phyloP scores from a whole-genome alignment of 768 basidiomycete species.

The Clitopilus passeckerianus region DNA sequence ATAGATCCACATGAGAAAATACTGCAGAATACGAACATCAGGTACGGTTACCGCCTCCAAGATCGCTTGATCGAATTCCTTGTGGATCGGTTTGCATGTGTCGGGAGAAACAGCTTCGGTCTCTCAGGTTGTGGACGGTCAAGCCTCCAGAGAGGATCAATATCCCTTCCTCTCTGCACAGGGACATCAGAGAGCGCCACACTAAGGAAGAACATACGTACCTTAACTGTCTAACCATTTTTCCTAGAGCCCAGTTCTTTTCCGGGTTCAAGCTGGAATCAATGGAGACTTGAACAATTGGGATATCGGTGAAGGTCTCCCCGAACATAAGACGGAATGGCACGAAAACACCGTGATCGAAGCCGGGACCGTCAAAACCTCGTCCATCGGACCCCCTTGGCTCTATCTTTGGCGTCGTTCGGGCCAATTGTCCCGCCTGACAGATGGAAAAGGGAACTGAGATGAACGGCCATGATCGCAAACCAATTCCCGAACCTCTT shows the following conservation, averaged over 20 bases:
- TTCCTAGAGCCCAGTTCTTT: conserved; percentile 61
- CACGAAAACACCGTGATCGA: conserved; percentile 79
- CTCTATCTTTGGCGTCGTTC: conserved; percentile 44
- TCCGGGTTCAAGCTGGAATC: conserved; percentile 54
- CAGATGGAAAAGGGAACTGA: neutral
- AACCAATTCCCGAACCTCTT: conserved; percentile 30
- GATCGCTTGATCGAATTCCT: conserved; percentile 56
- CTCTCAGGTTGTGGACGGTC: conserved; percentile 61
- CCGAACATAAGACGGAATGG: conserved; percentile 81
- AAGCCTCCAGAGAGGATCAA: conserved; percentile 70
- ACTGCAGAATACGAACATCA: conserved; percentile 35
- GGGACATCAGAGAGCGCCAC: neutral
- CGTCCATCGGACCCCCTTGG: conserved; percentile 61
- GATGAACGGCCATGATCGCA: neutral
- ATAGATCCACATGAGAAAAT: neutral
- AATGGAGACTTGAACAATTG: conserved; percentile 69
- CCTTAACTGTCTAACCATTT: conserved; percentile 56
- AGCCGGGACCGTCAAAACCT: conserved; percentile 57
- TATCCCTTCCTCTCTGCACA: conserved; percentile 54
- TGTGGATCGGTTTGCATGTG: conserved; percentile 41
- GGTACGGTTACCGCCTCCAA: conserved; percentile 44
- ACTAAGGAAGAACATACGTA: conserved; percentile 12
- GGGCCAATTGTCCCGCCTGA: conserved; percentile 47
- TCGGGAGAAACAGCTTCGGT: conserved; percentile 45
- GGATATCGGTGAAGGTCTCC: conserved; percentile 52